Conservation (phyloP, 768 basidiomycete species). For the Hortiboletus flavorubellus region DNA sequence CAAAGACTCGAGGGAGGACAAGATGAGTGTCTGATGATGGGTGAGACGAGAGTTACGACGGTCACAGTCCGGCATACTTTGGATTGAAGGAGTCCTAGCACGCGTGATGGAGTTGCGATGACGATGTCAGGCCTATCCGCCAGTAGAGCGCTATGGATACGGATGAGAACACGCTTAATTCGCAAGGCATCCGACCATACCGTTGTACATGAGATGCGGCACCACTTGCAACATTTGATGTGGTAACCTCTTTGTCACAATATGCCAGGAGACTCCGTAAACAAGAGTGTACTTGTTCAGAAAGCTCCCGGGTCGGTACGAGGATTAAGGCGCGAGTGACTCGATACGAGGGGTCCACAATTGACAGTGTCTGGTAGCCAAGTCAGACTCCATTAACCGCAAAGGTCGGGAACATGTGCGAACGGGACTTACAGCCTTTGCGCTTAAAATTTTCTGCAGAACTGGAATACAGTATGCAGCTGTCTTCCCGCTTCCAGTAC, state of each 20-base stretch:
- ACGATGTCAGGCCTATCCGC: slow-evolving; percentile 78
- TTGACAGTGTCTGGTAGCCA: slow-evolving; percentile 31
- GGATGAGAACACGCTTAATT: background rate
- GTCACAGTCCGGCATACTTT: slow-evolving; percentile 43
- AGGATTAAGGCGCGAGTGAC: slow-evolving; percentile 74
- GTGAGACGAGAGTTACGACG: background rate
- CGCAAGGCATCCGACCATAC: slow-evolving; percentile 35
- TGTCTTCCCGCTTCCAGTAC: slow-evolving; percentile 97
- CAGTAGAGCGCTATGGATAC: slow-evolving; percentile 42
- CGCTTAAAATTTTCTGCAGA: slow-evolving; percentile 79
- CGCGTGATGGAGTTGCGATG: slow-evolving; percentile 74
- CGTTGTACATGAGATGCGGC: slow-evolving; percentile 68
- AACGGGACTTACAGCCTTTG: slow-evolving; percentile 63
- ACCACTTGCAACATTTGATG: slow-evolving; percentile 77
- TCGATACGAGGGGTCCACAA: slow-evolving; percentile 42
- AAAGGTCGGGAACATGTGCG: background rate
- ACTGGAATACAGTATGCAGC: slow-evolving; percentile 93
- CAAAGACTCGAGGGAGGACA: slow-evolving; percentile 72
- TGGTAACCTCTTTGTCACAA: slow-evolving; percentile 69
- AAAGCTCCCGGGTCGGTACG: slow-evolving; percentile 89
- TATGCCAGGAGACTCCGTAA: slow-evolving; percentile 65
- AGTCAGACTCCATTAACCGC: background rate
- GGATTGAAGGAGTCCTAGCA: slow-evolving; percentile 62
- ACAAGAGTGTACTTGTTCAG: slow-evolving; percentile 82
- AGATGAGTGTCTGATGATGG: slow-evolving; percentile 52